Conservation (phyloP, 352 stramenopile species). For the Globisporangium sylvaticum region DNA sequence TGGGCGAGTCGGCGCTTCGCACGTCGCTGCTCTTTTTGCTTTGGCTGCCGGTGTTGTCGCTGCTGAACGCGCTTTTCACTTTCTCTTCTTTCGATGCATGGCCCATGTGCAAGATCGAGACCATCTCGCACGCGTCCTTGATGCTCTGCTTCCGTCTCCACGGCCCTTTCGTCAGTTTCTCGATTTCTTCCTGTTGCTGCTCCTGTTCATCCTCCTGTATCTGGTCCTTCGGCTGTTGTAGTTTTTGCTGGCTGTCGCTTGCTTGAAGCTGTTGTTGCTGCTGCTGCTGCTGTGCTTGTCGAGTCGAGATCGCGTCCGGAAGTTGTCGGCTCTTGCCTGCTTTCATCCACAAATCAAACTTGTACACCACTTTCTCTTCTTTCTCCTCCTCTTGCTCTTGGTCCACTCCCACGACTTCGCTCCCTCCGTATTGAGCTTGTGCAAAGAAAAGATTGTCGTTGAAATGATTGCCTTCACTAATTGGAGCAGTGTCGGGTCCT, state of each 20-base stretch:
- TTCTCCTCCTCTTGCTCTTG: slow-evolving; percentile 9
- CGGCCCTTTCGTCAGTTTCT: slow-evolving; percentile 5
- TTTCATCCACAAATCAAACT: slow-evolving; percentile 62
- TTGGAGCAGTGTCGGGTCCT: slow-evolving; percentile 20
- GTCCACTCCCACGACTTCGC: background rate
- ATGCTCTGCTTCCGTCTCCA: slow-evolving; percentile 14
- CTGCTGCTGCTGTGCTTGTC: background rate
- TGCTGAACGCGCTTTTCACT: slow-evolving; percentile 16
- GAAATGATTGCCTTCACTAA: slow-evolving; percentile 14
- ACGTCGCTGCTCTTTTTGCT: slow-evolving; percentile 3
- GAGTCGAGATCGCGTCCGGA: slow-evolving; percentile 42
- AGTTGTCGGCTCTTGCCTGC: slow-evolving; percentile 37
- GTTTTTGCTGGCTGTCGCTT: background rate
- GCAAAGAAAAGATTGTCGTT: background rate
- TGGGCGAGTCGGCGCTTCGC: background rate
- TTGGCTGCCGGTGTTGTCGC: slow-evolving; percentile 1
- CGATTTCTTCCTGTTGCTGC: background rate
- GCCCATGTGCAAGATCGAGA: slow-evolving; percentile 31
- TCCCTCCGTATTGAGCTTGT: background rate
- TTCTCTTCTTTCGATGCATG: slow-evolving; percentile 13
- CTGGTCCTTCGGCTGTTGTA: background rate
- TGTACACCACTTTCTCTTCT: slow-evolving; percentile 32
- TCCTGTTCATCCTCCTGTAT: background rate
- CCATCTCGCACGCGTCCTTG: slow-evolving; percentile 28
- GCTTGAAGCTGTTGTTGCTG: background rate